Percentiles rank a stretch among this genome's conserved stretches.
These are phyloP conservation scores for Groenewaldozyma auringiensis DNA, from an alignment of 1,139 yeast species.

Conservation along the genomic window DNA sequence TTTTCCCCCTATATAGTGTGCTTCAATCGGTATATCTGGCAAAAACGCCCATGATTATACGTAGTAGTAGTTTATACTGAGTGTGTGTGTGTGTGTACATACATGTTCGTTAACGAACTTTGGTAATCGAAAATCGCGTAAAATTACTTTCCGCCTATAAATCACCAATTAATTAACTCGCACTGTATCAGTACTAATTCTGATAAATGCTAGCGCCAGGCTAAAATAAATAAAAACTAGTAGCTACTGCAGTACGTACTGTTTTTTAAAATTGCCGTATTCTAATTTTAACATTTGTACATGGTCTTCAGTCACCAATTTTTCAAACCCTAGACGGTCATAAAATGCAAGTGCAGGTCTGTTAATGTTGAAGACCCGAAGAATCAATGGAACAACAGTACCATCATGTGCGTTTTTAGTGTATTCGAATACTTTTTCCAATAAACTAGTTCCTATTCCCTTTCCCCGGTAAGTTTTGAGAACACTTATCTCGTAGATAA, in stretches of 20 bases:
- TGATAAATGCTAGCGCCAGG: too few relatives aligned
- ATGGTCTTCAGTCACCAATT: conserved; percentile 6
- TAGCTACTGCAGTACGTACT: too few relatives aligned
- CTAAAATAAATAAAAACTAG: too few relatives aligned
- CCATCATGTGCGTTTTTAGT: conserved; percentile 2
- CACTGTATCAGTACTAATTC: too few relatives aligned
- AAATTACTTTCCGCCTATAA: too few relatives aligned
- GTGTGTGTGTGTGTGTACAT: too few relatives aligned
- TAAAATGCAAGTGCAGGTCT: conserved; percentile 24
- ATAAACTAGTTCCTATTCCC: conserved; percentile 34
- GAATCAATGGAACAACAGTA: conserved; percentile 11
- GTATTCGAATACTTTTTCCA: conserved; percentile 21
- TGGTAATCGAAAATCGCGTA: too few relatives aligned
- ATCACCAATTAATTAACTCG: too few relatives aligned
- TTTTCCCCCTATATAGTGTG: too few relatives aligned
- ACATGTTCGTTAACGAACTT: too few relatives aligned
- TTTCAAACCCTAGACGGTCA: conserved; percentile 16
- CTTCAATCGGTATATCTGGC: neutral
- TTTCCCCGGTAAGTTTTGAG: conserved; percentile 29
- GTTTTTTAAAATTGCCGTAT: neutral
- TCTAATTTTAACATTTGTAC: neutral
- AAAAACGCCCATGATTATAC: too few relatives aligned
- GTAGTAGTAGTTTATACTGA: too few relatives aligned
- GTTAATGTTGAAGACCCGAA: conserved; percentile 27
- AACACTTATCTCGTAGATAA: conserved; percentile 51